phyloP scores from a whole-genome alignment of 2,329 filamentous ascomycete species.

The Exophiala viscosa region DNA sequence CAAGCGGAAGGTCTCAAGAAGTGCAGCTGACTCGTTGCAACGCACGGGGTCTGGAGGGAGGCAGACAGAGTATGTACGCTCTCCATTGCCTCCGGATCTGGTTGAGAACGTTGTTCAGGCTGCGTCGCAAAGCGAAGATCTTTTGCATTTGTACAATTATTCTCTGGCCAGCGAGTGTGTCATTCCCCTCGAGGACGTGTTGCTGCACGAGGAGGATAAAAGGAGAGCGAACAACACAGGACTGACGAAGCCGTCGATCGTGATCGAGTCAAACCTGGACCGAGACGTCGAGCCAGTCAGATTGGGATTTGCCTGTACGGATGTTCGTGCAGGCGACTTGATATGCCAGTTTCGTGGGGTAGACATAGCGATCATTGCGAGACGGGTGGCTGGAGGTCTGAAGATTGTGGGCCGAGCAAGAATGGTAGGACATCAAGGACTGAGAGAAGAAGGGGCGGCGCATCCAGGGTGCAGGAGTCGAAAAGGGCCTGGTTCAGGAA shows the following conservation, averaged over 20 bases:
- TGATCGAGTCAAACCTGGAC: slow-evolving; percentile 20
- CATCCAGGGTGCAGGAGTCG: slow-evolving; percentile 13
- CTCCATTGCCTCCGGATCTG: slow-evolving; percentile 19
- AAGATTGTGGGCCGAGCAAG: slow-evolving; percentile 20
- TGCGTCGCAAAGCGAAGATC: slow-evolving; percentile 12
- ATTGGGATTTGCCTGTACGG: slow-evolving; percentile 25
- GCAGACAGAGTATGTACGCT: slow-evolving; percentile 5
- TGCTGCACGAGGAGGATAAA: slow-evolving; percentile 20
- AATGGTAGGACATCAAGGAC: slow-evolving; percentile 16
- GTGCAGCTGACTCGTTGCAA: not conserved
- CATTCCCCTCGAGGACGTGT: slow-evolving; percentile 15
- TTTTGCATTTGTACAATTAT: slow-evolving; percentile 23
- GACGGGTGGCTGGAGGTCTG: slow-evolving; percentile 13
- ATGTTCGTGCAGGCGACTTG: slow-evolving; percentile 18
- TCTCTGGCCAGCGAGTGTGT: slow-evolving; percentile 3
- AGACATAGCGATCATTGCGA: slow-evolving; percentile 21
- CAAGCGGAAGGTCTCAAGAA: slow-evolving; percentile 1
- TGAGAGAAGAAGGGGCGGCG: slow-evolving; percentile 10
- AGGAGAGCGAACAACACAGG: slow-evolving; percentile 7
- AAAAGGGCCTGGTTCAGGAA: no score
- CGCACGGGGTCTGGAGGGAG: not conserved
- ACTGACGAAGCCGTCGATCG: slow-evolving; percentile 15
- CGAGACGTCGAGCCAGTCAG: slow-evolving; percentile 13
- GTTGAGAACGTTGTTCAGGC: slow-evolving; percentile 19
- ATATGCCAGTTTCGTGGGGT: slow-evolving; percentile 23